These are phyloP conservation scores for Fragaria vesca DNA, from an alignment of 306 rosid genomes.

Conservation along the genomic window DNA sequence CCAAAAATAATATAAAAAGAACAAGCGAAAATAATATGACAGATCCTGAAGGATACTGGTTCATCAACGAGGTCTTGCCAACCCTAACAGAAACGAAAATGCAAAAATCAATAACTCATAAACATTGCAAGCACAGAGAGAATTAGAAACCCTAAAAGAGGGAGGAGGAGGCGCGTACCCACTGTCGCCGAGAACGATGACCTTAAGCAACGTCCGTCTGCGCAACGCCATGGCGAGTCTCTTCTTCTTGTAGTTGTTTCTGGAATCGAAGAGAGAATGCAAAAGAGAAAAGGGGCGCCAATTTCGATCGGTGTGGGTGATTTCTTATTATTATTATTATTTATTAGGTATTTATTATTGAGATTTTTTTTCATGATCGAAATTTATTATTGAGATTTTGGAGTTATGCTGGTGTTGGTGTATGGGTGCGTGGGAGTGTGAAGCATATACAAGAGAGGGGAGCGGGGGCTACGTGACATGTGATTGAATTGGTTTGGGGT, in stretches of 20 bases:
- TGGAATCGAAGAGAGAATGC: not conserved
- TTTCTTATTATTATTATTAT: not conserved
- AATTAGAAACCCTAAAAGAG: conserved; percentile 29
- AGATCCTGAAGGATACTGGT: conserved; percentile 75
- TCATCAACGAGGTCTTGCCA: conserved; percentile 96
- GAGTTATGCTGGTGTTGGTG: not conserved
- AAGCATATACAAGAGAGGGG: too few relatives aligned
- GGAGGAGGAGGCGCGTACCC: conserved; percentile 50
- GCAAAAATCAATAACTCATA: not conserved
- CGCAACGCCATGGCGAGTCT: conserved; percentile 69
- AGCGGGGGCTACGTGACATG: too few relatives aligned
- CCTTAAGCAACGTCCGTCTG: conserved; percentile 93
- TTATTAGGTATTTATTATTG: not conserved
- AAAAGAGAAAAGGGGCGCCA: conserved; percentile 40
- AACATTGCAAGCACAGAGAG: not conserved
- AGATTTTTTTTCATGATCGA: too few relatives aligned
- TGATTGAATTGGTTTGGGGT: too few relatives aligned
- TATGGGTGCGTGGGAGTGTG: not conserved
- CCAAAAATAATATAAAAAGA: not conserved
- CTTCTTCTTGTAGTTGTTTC: not conserved
- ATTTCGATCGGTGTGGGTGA: conserved; percentile 30
- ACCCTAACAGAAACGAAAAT: conserved; percentile 49
- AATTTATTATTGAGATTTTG: not conserved
- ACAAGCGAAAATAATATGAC: not conserved
- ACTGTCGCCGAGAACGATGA: conserved; percentile 96